These are phyloP conservation scores for Amphibolis antarctica DNA, from an alignment of 106 monocot genomes.

Conservation along the genomic window DNA sequence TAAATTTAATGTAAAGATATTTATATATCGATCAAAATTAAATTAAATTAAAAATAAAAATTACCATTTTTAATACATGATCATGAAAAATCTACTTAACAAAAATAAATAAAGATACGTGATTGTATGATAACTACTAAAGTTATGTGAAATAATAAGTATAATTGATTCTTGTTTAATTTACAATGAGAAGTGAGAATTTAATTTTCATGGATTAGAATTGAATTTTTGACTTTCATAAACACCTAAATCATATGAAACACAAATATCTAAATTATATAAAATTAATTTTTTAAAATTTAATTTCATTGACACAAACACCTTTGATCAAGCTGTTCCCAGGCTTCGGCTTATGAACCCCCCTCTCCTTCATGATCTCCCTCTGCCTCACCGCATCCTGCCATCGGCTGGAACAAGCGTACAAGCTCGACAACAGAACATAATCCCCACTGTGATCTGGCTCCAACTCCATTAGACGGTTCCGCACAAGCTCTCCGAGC, in stretches of 20 bases:
- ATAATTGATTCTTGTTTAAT: too few species aligned
- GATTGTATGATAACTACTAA: too few species aligned
- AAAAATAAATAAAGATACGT: background rate
- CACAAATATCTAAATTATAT: too few species aligned
- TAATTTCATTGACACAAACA: background rate
- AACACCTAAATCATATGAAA: too few species aligned
- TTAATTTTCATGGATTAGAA: too few species aligned
- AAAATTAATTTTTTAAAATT: too few species aligned
- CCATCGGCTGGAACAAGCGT: slow-evolving; percentile 31
- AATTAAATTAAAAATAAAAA: too few species aligned
- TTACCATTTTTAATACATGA: background rate
- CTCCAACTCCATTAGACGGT: slow-evolving; percentile 27
- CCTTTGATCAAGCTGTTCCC: slow-evolving; percentile 10
- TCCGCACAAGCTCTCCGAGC: slow-evolving; percentile 28
- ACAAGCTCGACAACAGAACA: slow-evolving; percentile 39
- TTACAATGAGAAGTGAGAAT: too few species aligned
- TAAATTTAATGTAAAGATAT: too few species aligned
- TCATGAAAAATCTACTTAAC: background rate
- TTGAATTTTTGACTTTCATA: too few species aligned
- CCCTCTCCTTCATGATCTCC: slow-evolving; percentile 30
- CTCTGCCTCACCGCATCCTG: slow-evolving; percentile 26
- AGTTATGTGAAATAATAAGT: too few species aligned
- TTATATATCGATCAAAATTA: too few species aligned
- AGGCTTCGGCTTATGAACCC: slow-evolving; percentile 14
- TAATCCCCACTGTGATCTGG: slow-evolving; percentile 52